Conservation (phyloP, 2,329 filamentous ascomycete genomes). For the Saccharata proteae region DNA sequence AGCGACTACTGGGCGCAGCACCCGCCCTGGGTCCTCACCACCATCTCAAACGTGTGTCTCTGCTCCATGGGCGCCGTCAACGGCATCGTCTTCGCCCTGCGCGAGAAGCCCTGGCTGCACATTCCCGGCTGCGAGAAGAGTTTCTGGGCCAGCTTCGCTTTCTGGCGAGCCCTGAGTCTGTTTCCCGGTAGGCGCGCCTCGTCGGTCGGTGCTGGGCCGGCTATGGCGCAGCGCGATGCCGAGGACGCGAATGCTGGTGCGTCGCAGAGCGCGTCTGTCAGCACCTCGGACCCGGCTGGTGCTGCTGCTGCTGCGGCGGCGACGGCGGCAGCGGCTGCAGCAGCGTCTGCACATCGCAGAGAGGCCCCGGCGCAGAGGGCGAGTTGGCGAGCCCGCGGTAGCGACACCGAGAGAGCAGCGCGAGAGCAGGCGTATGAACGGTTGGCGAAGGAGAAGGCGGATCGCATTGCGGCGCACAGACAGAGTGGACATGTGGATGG, state of each 20-base stretch:
- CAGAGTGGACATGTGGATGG: neutral
- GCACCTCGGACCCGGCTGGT: neutral
- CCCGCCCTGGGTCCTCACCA: slow-evolving; percentile 44
- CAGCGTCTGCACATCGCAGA: neutral
- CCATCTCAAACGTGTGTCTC: slow-evolving; percentile 46
- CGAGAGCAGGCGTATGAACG: slow-evolving; percentile 25
- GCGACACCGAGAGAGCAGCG: slow-evolving; percentile 18
- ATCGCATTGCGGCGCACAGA: slow-evolving; percentile 9
- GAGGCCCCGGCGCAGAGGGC: slow-evolving; percentile 5
- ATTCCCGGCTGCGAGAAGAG: slow-evolving; percentile 33
- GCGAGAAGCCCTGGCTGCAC: slow-evolving; percentile 61
- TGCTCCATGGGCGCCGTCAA: slow-evolving; percentile 57
- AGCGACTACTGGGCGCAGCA: slow-evolving; percentile 37
- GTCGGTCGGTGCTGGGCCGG: neutral
- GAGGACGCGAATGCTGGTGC: neutral
- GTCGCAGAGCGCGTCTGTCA: neutral
- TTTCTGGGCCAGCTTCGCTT: slow-evolving; percentile 27
- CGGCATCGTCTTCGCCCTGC: slow-evolving; percentile 52
- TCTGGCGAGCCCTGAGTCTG: slow-evolving; percentile 13
- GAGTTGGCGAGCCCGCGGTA: slow-evolving; percentile 11
- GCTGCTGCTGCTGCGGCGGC: slow-evolving; percentile 3
- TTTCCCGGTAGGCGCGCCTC: neutral
- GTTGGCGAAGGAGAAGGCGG: slow-evolving; percentile 26
- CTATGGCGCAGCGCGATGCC: too few relatives aligned
- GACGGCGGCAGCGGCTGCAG: slow-evolving; percentile 1